These are phyloP conservation scores for Choiromyces venosus DNA, from an alignment of 495 filamentous ascomycete genomes.

Conservation along the genomic window DNA sequence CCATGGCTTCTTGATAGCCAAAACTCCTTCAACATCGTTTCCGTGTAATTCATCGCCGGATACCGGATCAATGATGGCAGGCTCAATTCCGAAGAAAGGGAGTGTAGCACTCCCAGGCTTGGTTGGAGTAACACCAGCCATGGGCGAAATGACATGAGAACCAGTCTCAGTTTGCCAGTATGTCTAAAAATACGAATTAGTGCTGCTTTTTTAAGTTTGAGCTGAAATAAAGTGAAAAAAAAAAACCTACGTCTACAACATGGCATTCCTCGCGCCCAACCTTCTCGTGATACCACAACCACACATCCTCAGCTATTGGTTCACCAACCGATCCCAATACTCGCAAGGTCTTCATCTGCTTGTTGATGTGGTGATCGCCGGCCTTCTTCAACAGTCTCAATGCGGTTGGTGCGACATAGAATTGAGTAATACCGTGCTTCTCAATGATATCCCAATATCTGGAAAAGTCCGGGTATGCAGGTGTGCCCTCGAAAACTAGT, in stretches of 20 bases:
- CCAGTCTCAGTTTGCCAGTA: conserved; percentile 99
- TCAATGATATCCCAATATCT: conserved; percentile 98
- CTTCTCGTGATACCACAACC: conserved; percentile 98
- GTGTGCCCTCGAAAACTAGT: conserved; percentile 98
- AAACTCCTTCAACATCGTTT: conserved; percentile 95
- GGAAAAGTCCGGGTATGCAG: conserved; percentile 95
- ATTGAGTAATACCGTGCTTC: conserved; percentile 90
- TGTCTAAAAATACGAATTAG: conserved; percentile 54
- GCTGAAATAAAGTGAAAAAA: conserved; percentile 4
- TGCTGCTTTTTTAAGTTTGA: not conserved
- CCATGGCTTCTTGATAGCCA: conserved; percentile 98
- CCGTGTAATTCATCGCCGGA: conserved; percentile 89
- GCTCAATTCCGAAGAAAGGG: conserved; percentile 97
- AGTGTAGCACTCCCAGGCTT: conserved; percentile 73
- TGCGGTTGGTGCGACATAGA: conserved; percentile 96
- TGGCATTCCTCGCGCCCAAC: conserved; percentile 93
- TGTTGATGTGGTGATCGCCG: conserved; percentile 82
- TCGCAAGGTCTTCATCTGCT: conserved; percentile 80
- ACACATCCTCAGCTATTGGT: conserved; percentile 96
- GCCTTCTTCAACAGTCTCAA: conserved; percentile 90
- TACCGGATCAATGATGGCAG: conserved; percentile 94
- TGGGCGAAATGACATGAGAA: conserved; percentile 79
- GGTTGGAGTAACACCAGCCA: conserved; percentile 69
- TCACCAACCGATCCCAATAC: conserved; percentile 96
- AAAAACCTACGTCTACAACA: conserved; percentile 76